These are phyloP conservation scores for Aspergillus japonicus DNA, from an alignment of 2,329 filamentous ascomycete genomes.

Conservation along the genomic window DNA sequence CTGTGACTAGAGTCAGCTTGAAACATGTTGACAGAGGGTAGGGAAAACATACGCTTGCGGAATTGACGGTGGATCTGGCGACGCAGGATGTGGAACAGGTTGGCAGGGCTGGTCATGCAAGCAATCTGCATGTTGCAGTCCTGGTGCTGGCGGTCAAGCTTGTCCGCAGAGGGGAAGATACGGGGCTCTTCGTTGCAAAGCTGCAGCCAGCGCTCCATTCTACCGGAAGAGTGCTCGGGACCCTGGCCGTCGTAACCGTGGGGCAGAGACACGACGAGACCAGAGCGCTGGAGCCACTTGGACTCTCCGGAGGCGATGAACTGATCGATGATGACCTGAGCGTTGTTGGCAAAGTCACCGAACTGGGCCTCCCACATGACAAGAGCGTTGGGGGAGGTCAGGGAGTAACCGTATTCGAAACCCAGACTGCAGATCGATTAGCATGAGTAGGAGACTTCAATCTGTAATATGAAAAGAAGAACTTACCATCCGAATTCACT, in stretches of 20 bases:
- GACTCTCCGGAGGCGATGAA: slow-evolving; percentile 96
- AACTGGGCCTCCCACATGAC: slow-evolving; percentile 99
- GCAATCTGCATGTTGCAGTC: slow-evolving; percentile 99
- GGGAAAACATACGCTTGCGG: slow-evolving; percentile 78
- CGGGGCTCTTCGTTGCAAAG: slow-evolving; percentile 97
- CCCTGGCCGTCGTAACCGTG: slow-evolving; percentile 98
- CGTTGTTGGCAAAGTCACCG: slow-evolving; percentile 99
- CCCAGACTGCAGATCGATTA: slow-evolving; percentile 71
- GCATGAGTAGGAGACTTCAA: slow-evolving; percentile 26
- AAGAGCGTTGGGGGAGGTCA: slow-evolving; percentile 92
- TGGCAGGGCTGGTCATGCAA: slow-evolving; percentile 94
- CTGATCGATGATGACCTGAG: slow-evolving; percentile 98
- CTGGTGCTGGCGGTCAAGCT: slow-evolving; percentile 94
- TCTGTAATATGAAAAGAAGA: background rate
- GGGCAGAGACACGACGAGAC: slow-evolving; percentile 91
- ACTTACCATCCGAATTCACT: slow-evolving; percentile 66
- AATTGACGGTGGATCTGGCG: slow-evolving; percentile 99
- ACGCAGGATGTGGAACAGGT: slow-evolving; percentile 93
- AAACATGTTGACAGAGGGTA: background rate
- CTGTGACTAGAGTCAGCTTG: slow-evolving; percentile 45
- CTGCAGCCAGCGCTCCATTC: slow-evolving; percentile 95
- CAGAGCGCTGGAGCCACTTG: slow-evolving; percentile 98
- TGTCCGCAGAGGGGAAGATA: slow-evolving; percentile 82
- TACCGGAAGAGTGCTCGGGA: slow-evolving; percentile 95
- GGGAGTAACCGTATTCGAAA: slow-evolving; percentile 97